Evolutionary conservation across 345 rosid species (phyloP).

Genomic region (Boechera stricta): DNA sequence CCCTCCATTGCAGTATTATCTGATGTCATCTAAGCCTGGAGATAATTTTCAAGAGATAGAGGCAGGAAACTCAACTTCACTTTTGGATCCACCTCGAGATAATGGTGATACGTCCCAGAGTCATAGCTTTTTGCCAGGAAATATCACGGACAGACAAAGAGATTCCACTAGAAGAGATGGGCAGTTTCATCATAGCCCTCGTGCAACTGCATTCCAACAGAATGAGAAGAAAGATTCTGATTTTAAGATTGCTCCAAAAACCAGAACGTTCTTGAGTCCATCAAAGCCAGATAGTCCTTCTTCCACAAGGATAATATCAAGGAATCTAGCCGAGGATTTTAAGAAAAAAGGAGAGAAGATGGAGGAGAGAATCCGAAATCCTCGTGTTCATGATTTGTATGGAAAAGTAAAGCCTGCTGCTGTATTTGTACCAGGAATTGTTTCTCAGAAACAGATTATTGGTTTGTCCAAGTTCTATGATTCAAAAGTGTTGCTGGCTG

Average conservation of each 20-base stretch:
- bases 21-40: conserved; percentile 55
- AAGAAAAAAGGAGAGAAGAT: conserved; percentile 47
- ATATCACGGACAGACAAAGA: conserved; percentile 27
- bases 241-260: conserved; percentile 40
- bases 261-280: conserved; percentile 43
- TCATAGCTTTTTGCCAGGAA: conserved; percentile 37
- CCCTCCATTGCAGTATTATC: conserved; percentile 62
- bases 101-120: conserved; percentile 42
- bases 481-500: conserved; percentile 44
- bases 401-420: conserved; percentile 51
- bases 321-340: conserved; percentile 47
- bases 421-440: conserved; percentile 58
- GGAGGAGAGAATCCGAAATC: conserved; percentile 48
- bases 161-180: conserved; percentile 40
- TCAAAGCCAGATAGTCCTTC: conserved; percentile 48
- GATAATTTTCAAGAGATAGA: conserved; percentile 35
- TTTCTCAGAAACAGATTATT: conserved; percentile 45
- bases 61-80: too few species aligned
- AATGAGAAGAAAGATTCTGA: conserved; percentile 48
- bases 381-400: conserved; percentile 44
- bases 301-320: conserved; percentile 42
- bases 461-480: conserved; percentile 47
- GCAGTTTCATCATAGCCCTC: conserved; percentile 41
- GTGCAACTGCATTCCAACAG: conserved; percentile 43
- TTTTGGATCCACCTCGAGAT: conserved; percentile 45